Base-by-base conservation (phyloP, 2,329 filamentous ascomycete species). In the Aspergillus sp. region DNA sequence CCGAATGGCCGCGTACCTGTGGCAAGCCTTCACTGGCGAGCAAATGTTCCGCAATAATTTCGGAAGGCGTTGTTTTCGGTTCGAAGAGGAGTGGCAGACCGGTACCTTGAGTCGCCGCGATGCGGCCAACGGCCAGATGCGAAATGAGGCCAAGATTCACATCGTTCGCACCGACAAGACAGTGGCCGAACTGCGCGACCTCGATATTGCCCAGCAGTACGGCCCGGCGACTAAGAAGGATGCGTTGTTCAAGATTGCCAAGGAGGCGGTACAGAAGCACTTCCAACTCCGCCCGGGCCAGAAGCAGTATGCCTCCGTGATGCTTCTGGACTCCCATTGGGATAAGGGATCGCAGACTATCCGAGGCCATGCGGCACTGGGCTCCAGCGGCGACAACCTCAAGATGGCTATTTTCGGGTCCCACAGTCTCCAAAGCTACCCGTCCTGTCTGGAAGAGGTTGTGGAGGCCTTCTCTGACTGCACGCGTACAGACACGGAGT, bases 1-100 rank as follows among this genome's bases (percentile, higher is more conserved):
- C 55, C 77, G 88, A 42, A 95, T 93, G 82, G 82, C 86, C 12
- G 89, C 86, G 15, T 95, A 96, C 55, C 69, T 96, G 10, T 96
- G 91, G 88, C 91, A 98, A 57, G 86, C 88, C 5, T 96, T 93
- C 51, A 96, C 89, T 0, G 86, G 85, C 5, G 91, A 98, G 57
- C 88, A 96, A 56, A 96, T 96, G 89, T 82, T 77, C 57, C 79
- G 86, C 41, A 83, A 94, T 55, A 83, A 81, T 39, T 76, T 96
- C 45, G 86, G 88, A 7, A 75, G 89, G 37, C 78, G 89, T 36
- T 80, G 76, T 33, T 96, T 95, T 58, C 74, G 88, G 26, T 88
- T 93, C 41, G 91, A 96, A 48, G 91, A 98, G 58, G 84, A 94
- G 54, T 96, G 91, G 91, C 83, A 83, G 39, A 76, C 78, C 2